Conservation (phyloP, 371 early-diverging fungal genomes). For the Rhizopus delemar region DNA sequence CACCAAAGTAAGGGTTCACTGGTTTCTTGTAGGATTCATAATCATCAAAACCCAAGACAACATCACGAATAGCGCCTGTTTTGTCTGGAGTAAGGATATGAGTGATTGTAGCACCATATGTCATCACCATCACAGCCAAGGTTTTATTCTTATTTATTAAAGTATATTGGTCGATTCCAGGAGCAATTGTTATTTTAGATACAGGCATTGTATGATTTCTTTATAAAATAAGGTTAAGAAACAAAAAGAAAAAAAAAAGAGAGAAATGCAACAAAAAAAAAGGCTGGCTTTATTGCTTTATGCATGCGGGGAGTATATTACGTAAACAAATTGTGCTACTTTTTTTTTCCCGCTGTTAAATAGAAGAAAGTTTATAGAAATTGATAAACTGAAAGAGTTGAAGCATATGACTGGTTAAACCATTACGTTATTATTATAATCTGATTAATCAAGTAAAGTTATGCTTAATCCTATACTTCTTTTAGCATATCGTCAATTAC, state of each 20-base stretch:
- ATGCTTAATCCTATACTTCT: too few species aligned
- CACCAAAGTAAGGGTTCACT: constrained; percentile 51
- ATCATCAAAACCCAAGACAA: constrained; percentile 50
- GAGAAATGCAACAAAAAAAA: not conserved
- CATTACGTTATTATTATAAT: too few species aligned
- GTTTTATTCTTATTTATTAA: constrained; percentile 48
- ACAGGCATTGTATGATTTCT: constrained; percentile 14
- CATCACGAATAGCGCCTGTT: constrained; percentile 43
- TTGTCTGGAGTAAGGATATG: constrained; percentile 53
- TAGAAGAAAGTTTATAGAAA: too few species aligned
- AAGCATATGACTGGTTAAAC: too few species aligned
- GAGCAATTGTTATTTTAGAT: constrained; percentile 26
- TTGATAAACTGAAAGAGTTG: too few species aligned
- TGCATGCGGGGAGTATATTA: not conserved
- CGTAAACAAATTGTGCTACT: not conserved
- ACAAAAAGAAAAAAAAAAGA: constrained; percentile 1
- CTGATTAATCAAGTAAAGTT: too few species aligned
- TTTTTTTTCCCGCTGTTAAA: too few species aligned
- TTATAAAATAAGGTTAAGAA: not conserved
- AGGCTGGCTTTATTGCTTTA: not conserved
- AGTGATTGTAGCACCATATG: constrained; percentile 47
- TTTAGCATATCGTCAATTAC: too few species aligned
- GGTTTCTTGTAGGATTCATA: constrained; percentile 42
- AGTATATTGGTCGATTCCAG: constrained; percentile 49
- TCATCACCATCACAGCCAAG: constrained; percentile 50